Conservation (phyloP, 1,284 basidiomycete species). For the Boletus nobilissimus region DNA sequence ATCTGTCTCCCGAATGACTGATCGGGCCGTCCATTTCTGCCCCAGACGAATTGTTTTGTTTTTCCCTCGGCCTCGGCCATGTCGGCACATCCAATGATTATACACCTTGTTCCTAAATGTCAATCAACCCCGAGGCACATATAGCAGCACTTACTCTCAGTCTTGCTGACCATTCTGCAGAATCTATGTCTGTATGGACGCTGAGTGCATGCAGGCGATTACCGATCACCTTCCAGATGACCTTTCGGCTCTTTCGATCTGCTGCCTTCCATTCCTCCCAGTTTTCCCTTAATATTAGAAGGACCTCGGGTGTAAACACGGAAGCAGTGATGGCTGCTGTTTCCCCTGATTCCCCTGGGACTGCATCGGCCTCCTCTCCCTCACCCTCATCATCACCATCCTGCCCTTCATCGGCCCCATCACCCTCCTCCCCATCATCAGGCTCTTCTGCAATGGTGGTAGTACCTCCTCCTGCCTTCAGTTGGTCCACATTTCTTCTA, state of each 20-base stretch:
- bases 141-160: neutral
- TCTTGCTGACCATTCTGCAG: neutral
- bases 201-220: neutral
- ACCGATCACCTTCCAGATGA: neutral
- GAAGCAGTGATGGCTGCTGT: neutral
- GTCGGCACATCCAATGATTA: neutral
- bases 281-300: neutral
- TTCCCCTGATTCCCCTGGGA: neutral
- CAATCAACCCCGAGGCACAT: neutral
- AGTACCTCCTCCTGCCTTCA: too few species aligned
- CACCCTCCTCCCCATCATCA: neutral
- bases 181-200: neutral
- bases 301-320: neutral
- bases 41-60: neutral
- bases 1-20: neutral
- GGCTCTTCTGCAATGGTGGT: too few species aligned
- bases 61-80: neutral
- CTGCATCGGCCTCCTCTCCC: neutral
- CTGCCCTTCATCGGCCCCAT: neutral
- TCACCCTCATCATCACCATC: neutral
- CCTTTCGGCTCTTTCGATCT: neutral
- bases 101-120: neutral
- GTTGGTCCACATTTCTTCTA: too few species aligned
- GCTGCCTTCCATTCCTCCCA: neutral
- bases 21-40: neutral